Percentiles rank a stretch among this genome's conserved stretches.
These are phyloP conservation scores for Colletotrichum filicis DNA, from an alignment of 2,329 filamentous ascomycete species.

Conservation along the genomic window DNA sequence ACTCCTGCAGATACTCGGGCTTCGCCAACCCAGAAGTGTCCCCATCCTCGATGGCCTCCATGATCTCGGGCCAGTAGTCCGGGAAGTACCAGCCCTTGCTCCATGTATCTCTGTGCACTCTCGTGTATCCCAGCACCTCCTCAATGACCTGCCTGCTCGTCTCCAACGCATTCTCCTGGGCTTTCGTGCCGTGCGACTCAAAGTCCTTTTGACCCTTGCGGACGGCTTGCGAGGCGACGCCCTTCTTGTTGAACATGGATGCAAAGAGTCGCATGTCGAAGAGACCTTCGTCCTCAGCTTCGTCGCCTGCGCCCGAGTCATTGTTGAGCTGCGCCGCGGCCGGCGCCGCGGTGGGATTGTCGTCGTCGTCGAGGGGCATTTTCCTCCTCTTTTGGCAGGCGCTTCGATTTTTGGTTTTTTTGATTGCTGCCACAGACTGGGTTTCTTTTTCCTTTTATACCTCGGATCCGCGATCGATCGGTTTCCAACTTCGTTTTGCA, in stretches of 20 bases:
- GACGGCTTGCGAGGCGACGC: conserved; percentile 72
- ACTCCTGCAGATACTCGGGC: conserved; percentile 31
- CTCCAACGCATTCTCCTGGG: conserved; percentile 82
- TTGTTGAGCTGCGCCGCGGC: conserved; percentile 38
- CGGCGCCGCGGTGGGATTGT: conserved; percentile 48
- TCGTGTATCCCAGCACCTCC: conserved; percentile 81
- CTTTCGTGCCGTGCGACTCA: conserved; percentile 87
- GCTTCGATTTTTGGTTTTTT: background rate
- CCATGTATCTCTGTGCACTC: conserved; percentile 77
- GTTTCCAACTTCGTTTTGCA: background rate
- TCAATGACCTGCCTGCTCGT: conserved; percentile 90
- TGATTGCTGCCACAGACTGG: background rate
- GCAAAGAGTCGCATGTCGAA: conserved; percentile 86
- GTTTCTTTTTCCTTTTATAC: background rate
- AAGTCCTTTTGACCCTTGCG: conserved; percentile 98
- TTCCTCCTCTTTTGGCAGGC: conserved; percentile 34
- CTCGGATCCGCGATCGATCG: background rate
- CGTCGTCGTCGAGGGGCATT: conserved; percentile 55
- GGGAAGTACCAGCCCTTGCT: conserved; percentile 81
- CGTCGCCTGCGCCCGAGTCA: conserved; percentile 52
- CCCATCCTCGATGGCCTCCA: conserved; percentile 22
- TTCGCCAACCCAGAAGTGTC: conserved; percentile 20
- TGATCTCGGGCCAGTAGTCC: conserved; percentile 57
- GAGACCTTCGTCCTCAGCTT: conserved; percentile 79
- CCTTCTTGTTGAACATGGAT: conserved; percentile 61